Percentiles rank a stretch among this genome's conserved stretches.
These are phyloP conservation scores for Colletotrichum sp. DNA, from an alignment of 2,329 filamentous ascomycete genomes.

Conservation along the genomic window DNA sequence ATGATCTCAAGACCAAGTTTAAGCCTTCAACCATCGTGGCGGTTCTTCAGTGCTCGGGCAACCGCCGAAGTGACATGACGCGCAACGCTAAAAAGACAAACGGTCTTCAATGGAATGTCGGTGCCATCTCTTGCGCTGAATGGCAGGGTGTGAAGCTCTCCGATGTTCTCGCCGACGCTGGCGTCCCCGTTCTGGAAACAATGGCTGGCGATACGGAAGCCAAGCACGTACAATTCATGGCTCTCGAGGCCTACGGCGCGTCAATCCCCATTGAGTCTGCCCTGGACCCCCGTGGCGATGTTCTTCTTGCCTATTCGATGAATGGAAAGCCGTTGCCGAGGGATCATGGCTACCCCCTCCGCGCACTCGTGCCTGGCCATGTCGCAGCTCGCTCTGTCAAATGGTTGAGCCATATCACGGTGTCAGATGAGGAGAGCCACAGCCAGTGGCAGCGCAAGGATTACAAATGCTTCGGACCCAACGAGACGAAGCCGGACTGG, in stretches of 20 bases:
- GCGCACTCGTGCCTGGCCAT: slow-evolving; percentile 67
- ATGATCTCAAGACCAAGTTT: slow-evolving; percentile 59
- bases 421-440: slow-evolving; percentile 70
- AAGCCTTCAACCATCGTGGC: slow-evolving; percentile 56
- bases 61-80: slow-evolving; percentile 66
- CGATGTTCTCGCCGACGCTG: slow-evolving; percentile 62
- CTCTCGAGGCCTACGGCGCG: slow-evolving; percentile 65
- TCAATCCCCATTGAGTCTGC: slow-evolving; percentile 66
- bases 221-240: slow-evolving; percentile 63
- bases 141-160: slow-evolving; percentile 63
- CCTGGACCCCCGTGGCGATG: slow-evolving; percentile 65
- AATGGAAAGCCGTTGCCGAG: slow-evolving; percentile 66
- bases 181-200: slow-evolving; percentile 47
- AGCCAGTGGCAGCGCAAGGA: slow-evolving; percentile 71
- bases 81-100: slow-evolving; percentile 51
- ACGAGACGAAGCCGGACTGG: slow-evolving; percentile 66
- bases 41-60: slow-evolving; percentile 65
- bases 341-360: slow-evolving; percentile 71
- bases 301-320: slow-evolving; percentile 72
- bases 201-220: slow-evolving; percentile 39
- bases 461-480: slow-evolving; percentile 73
- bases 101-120: slow-evolving; percentile 64
- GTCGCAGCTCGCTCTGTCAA: slow-evolving; percentile 73
- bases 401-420: slow-evolving; percentile 68
- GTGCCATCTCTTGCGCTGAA: slow-evolving; percentile 64